Evolutionary conservation across 352 stramenopile species (phyloP).

Genomic region (Phytophthora melonis): DNA sequence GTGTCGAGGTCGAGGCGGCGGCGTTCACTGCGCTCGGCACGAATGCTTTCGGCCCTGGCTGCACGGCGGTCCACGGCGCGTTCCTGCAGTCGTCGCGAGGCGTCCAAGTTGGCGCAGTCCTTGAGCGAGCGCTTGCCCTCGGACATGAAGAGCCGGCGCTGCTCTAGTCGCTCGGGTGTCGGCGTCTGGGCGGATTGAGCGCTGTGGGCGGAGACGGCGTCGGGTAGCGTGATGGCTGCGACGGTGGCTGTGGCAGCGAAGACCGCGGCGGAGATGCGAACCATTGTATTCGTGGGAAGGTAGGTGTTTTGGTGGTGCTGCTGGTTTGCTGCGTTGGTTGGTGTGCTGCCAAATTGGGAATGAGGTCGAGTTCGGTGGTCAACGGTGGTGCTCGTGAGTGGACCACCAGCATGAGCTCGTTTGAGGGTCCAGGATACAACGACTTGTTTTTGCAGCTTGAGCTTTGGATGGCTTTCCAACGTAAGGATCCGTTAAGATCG

Average conservation of each 20-base stretch:
- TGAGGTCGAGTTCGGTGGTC: not conserved
- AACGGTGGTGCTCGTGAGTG: too few relatives aligned
- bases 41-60: constrained; percentile 21
- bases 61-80: constrained; percentile 17
- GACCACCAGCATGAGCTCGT: too few relatives aligned
- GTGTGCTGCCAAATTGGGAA: constrained; percentile 12
- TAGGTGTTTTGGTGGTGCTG: not conserved
- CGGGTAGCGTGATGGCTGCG: not conserved
- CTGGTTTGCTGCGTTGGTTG: not conserved
- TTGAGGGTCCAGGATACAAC: too few relatives aligned
- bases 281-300: constrained; percentile 5
- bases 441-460: too few relatives aligned
- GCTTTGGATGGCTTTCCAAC: too few relatives aligned
- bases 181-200: constrained; percentile 6
- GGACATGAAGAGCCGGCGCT: constrained; percentile 35
- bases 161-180: constrained; percentile 11
- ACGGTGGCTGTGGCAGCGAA: constrained; percentile 1
- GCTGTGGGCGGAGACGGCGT: constrained; percentile 7
- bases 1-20: constrained; percentile 31
- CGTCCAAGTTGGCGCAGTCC: constrained; percentile 31
- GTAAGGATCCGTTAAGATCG: too few relatives aligned
- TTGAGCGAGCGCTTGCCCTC: constrained; percentile 35
- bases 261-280: constrained; percentile 6
- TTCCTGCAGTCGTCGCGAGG: constrained; percentile 25
- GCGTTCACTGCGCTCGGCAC: constrained; percentile 17